These are phyloP conservation scores for Escallonia rubra DNA, from an alignment of 129 eudicot genomes.

Conservation along the genomic window DNA sequence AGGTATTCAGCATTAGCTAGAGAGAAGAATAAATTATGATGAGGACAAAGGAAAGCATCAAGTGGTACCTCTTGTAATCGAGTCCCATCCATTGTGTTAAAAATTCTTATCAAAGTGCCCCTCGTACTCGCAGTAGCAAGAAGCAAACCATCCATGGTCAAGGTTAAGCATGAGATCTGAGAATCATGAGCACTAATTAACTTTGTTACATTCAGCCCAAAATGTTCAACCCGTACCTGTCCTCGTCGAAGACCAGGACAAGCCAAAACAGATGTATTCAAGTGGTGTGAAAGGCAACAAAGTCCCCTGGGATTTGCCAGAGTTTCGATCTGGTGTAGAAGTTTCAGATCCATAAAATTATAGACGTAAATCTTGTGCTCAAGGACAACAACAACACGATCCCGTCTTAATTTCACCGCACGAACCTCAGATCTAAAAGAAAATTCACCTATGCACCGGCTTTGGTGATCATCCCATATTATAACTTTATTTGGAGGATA, in stretches of 20 bases:
- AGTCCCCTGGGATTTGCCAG: conserved; percentile 80
- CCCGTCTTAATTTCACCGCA: conserved; percentile 79
- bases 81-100: conserved; percentile 89
- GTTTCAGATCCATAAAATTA: conserved; percentile 70
- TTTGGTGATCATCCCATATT: conserved; percentile 92
- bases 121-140: conserved; percentile 90
- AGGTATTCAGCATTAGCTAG: no score
- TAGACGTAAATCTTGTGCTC: conserved; percentile 90
- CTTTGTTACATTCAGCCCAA: conserved; percentile 76
- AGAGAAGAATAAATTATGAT: no score
- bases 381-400: conserved; percentile 76
- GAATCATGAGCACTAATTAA: conserved; percentile 83
- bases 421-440: conserved; percentile 93
- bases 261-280: conserved; percentile 75
- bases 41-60: no score
- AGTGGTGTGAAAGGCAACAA: conserved; percentile 76
- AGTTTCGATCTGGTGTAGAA: conserved; percentile 83
- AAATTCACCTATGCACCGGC: conserved; percentile 88
- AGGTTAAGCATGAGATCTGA: conserved; percentile 61
- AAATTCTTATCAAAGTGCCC: conserved; percentile 81
- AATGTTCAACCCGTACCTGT: conserved; percentile 84
- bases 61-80: conserved; percentile 71
- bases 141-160: conserved; percentile 88
- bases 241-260: conserved; percentile 78
- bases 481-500: conserved; percentile 83